Base-by-base conservation (phyloP, 768 basidiomycete species). In the Rhodotorula toruloides region DNA sequence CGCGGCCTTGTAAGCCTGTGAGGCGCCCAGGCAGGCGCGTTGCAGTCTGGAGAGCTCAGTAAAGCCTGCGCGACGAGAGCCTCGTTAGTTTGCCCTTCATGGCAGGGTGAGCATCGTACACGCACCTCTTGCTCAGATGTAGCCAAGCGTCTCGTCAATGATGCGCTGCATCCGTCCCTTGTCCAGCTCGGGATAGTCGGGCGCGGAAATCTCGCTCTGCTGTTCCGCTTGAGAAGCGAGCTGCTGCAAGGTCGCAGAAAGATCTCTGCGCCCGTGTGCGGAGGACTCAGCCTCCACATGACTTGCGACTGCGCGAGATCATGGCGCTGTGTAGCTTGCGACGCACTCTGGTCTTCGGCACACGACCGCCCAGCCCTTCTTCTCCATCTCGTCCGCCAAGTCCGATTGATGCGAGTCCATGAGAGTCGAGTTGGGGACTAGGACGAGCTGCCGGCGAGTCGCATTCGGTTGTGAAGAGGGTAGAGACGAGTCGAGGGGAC, bases 331-430 rank as follows among this genome's bases (percentile, higher is more conserved):
- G 22, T 36, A 53, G n/a, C 50, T 21, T 36, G 13, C 10, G 31
- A 56, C 68, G 50, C 49, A 70, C 68, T 34, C 40, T 12, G 68
- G 47, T 22, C 40, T 25, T 7, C 44, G 27, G 43, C 64, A 70
- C 3, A 73, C 63, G 4, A 5, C 29, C 2, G 58, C 72, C 68
- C 70, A 71, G 0, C 69, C 71, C 31, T 70, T 50, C 37, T 58
- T 42, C 25, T 22, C 34, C 60, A 99, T 79, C 19, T 85, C 84
- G 46, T 81, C 77, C 0, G 94, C 91, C 10, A 99, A 81, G 74
- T 99, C 91, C 59, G 85, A 81, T 80, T 99, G 94, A 75, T 99
- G 94, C 76, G 96, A 89, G 77, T 96, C 87, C 76, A 93, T 83
- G 37, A 99, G 79, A 1, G 89, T 87, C 48, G 86, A 80, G 76